Conservation (phyloP, 169 alveolate species). For the Theileria annulata region DNA sequence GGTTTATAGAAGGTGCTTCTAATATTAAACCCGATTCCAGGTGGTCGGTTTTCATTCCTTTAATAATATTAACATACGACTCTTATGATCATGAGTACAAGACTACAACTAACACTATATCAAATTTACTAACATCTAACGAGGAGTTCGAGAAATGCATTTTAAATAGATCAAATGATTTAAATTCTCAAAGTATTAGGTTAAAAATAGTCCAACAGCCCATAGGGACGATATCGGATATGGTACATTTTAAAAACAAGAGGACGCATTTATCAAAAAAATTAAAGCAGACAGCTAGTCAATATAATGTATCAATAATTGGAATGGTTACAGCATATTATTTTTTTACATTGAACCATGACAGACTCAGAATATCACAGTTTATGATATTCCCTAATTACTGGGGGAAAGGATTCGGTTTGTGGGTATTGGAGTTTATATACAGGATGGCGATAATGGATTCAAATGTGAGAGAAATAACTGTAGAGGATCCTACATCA, state of each 20-base stretch:
- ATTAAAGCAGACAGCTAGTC: slow-evolving; percentile 13
- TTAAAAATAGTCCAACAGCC: slow-evolving; percentile 10
- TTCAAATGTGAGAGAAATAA: slow-evolving; percentile 69
- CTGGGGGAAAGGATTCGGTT: slow-evolving; percentile 76
- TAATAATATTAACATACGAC: slow-evolving; percentile 18
- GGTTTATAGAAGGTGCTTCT: slow-evolving; percentile 74
- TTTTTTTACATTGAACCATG: slow-evolving; percentile 72
- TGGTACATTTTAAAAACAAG: background rate
- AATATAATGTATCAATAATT: slow-evolving; percentile 33
- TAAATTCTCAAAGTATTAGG: slow-evolving; percentile 5
- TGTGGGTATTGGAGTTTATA: slow-evolving; percentile 67
- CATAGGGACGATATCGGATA: slow-evolving; percentile 24
- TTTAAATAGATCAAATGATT: background rate
- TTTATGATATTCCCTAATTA: slow-evolving; percentile 75
- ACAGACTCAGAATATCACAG: slow-evolving; percentile 75
- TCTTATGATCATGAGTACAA: background rate
- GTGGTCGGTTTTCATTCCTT: slow-evolving; percentile 68
- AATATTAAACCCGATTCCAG: slow-evolving; percentile 63
- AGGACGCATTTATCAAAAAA: background rate
- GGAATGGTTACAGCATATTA: slow-evolving; percentile 79
- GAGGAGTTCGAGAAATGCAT: background rate
- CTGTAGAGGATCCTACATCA: slow-evolving; percentile 81
- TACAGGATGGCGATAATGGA: slow-evolving; percentile 72
- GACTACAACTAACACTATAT: background rate
- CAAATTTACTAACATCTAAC: slow-evolving; percentile 5